A percentile compares a stretch with the other conserved stretches of the same genome.
Evolutionary conservation across 2,329 filamentous ascomycete genomes (phyloP).

Genomic region (Trichoderma simmonsii): DNA sequence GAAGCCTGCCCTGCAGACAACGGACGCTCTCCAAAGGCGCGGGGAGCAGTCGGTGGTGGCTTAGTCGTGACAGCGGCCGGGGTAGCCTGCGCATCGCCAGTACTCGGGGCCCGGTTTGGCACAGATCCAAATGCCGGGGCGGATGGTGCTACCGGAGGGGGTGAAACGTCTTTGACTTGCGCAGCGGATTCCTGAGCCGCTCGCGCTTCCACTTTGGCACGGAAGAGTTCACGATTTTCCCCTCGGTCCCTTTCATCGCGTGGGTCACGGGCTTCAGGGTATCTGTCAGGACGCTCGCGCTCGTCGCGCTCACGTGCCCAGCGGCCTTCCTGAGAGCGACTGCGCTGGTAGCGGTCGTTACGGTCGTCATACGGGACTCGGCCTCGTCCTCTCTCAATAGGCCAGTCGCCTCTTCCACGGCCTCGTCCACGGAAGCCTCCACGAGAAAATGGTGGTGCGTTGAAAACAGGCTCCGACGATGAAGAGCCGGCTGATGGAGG

Average conservation of each 20-base stretch:
- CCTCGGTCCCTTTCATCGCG: constrained; percentile 47
- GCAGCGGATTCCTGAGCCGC: constrained; percentile 48
- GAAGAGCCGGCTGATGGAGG: constrained; percentile 69
- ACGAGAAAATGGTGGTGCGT: constrained; percentile 49
- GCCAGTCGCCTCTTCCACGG: constrained; percentile 42
- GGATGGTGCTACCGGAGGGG: constrained; percentile 55
- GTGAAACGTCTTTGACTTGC: constrained; percentile 51
- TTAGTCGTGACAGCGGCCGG: constrained; percentile 39
- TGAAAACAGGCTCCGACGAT: constrained; percentile 64
- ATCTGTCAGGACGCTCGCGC: constrained; percentile 47
- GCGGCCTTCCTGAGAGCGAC: constrained; percentile 63
- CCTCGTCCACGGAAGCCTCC: constrained; percentile 57
- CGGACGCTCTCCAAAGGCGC: constrained; percentile 51
- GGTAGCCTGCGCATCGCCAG: constrained; percentile 31
- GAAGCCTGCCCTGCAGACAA: constrained; percentile 40
- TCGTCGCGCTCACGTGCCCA: constrained; percentile 57
- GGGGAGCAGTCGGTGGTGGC: constrained; percentile 51
- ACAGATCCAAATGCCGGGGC: constrained; percentile 58
- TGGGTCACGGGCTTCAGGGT: constrained; percentile 42
- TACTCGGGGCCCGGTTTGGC: constrained; percentile 43
- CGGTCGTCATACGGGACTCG: constrained; percentile 59
- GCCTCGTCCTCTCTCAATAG: constrained; percentile 50
- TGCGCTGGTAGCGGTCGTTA: constrained; percentile 59
- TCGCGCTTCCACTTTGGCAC: constrained; percentile 49
- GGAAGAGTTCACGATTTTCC: constrained; percentile 43